A percentile compares a stretch with the other conserved stretches of the same genome.
These are phyloP conservation scores for Stephania cephalantha DNA, from an alignment of 164 flowering plant species.

Conservation along the genomic window DNA sequence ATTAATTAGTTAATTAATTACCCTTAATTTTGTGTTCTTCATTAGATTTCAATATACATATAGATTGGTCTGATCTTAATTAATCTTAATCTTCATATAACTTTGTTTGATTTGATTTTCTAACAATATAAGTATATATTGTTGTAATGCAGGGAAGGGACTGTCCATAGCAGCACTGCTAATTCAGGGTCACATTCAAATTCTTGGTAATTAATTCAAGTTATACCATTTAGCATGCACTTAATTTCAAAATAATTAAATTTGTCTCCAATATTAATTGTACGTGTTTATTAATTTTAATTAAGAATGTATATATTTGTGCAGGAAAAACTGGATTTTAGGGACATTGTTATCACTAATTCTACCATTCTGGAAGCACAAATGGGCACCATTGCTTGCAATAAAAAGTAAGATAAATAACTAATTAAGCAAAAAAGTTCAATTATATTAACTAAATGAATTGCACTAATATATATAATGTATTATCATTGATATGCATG, in stretches of 20 bases:
- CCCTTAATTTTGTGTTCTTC: neutral
- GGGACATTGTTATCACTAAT: slow-evolving; percentile 24
- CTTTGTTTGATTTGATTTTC: too few species aligned
- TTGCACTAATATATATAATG: too few species aligned
- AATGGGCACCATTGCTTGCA: slow-evolving; percentile 30
- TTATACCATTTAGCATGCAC: neutral
- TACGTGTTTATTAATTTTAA: too few species aligned
- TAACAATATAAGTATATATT: too few species aligned
- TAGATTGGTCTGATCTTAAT: neutral
- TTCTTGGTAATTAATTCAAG: slow-evolving; percentile 18
- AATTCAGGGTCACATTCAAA: slow-evolving; percentile 18
- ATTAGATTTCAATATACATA: too few species aligned
- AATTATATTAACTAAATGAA: too few species aligned
- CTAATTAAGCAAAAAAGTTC: too few species aligned
- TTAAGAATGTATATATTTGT: too few species aligned
- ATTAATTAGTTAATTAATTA: too few species aligned
- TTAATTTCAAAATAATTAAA: neutral
- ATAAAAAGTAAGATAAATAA: slow-evolving; percentile 22
- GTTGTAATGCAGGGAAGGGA: slow-evolving; percentile 14
- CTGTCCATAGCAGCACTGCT: slow-evolving; percentile 6
- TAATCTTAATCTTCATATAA: neutral
- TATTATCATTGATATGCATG: too few species aligned
- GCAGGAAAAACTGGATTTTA: slow-evolving; percentile 34
- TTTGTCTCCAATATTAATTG: too few species aligned
- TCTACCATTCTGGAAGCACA: slow-evolving; percentile 36